Base-by-base conservation (phyloP, 495 filamentous ascomycete species). In the Hyaloscypha finlandica region DNA sequence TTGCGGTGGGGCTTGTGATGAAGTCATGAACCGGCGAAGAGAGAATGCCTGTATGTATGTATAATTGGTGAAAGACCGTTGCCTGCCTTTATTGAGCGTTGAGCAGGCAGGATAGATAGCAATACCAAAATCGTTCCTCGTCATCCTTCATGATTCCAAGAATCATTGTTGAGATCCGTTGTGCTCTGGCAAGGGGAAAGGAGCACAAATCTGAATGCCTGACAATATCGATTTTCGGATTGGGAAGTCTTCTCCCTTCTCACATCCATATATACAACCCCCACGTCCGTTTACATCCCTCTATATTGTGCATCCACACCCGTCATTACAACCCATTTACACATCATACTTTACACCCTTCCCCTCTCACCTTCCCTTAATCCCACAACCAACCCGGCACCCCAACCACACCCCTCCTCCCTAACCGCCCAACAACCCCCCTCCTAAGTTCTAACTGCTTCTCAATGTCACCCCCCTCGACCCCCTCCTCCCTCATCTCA, bases 341-440 rank as follows among this genome's bases (percentile, higher is more conserved):
- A 68, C 66, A 71, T 75, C 76, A 77, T 90, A 88, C 74, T 86
- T 70, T 85, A 81, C 55, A 55, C 74, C 56, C 64, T 2, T 25
- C 25, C 25, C 25, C 25, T 25, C 25, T 25, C 25, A 25, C 25
- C 25, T 1, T 25, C 25, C 25, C 25, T 25, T 25, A 25, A 25
- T 2, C 2, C 25, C 25, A 25, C 75, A 25, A 71, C 2, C 81
- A 77, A 1, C 75, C n/a, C 30, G 16, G 45, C 19, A 64, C 76
- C 20, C 77, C 79, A 32, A 89, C 79, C 60, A 88, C 71, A 19
- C 84, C 86, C 64, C 68, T 77, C 63, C 63, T 70, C 45, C 87
- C 88, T 65, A 92, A 73, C 64, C 74, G 79, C 56, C 74, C 80
- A 61, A 91, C 78, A 32, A 86, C 77, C 0, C 89, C 89, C 59